Percentiles rank a stretch among this genome's conserved stretches.
Evolutionary conservation across 495 filamentous ascomycete species (phyloP).

Genomic region (Aspergillus funiculosus): DNA sequence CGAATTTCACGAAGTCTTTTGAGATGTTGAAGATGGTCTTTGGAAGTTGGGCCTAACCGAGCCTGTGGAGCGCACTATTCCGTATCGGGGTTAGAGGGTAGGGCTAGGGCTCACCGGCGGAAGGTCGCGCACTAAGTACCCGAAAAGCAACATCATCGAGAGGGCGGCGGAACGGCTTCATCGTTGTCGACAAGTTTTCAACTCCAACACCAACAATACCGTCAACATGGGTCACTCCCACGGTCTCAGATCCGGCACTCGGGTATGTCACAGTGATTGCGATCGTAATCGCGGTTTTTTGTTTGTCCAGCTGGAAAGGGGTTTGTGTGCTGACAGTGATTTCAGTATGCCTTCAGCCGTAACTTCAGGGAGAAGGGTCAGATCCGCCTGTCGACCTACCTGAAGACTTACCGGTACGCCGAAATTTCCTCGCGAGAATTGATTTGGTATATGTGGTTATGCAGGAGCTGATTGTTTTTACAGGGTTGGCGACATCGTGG

Average conservation of each 20-base stretch:
- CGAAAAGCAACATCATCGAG: slow-evolving; percentile 22
- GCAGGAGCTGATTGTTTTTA: slow-evolving; percentile 27
- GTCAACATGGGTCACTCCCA: slow-evolving; percentile 89
- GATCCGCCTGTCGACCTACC: slow-evolving; percentile 86
- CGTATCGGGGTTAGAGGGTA: slow-evolving; percentile 19
- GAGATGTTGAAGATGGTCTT: slow-evolving; percentile 20
- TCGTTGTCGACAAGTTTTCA: slow-evolving; percentile 41
- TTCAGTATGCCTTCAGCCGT: slow-evolving; percentile 83
- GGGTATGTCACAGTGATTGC: slow-evolving; percentile 49
- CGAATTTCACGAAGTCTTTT: slow-evolving; percentile 19
- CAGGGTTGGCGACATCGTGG: slow-evolving; percentile 95
- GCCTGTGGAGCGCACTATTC: slow-evolving; percentile 19
- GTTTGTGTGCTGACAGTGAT: slow-evolving; percentile 29
- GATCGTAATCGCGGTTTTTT: slow-evolving; percentile 9
- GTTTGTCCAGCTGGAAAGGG: slow-evolving; percentile 4
- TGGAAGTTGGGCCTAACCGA: slow-evolving; percentile 22
- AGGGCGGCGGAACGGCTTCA: slow-evolving; percentile 26
- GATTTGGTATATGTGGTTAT: slow-evolving; percentile 15
- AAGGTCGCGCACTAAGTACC: slow-evolving; percentile 28
- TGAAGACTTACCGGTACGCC: slow-evolving; percentile 79
- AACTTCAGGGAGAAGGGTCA: slow-evolving; percentile 88
- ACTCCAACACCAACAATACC: slow-evolving; percentile 44
- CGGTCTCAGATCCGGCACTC: slow-evolving; percentile 91
- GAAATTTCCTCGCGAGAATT: slow-evolving; percentile 9
- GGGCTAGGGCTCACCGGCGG: slow-evolving; percentile 19